Conservation (phyloP, 805 yeast species). For the Saturnispora diversa region DNA sequence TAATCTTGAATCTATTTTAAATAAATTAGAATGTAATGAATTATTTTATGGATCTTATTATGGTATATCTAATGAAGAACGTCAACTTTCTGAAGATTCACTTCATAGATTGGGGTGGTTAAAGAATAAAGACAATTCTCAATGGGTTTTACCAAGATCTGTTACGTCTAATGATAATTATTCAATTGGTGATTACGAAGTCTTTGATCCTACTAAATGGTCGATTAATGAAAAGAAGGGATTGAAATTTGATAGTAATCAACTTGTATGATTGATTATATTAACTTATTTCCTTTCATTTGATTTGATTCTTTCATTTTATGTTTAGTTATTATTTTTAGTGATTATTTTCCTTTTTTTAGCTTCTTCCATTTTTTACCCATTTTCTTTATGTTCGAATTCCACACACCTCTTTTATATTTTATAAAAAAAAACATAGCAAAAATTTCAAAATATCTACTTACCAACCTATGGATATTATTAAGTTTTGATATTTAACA, state of each 20-base stretch:
- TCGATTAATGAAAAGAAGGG: slow-evolving; percentile 34
- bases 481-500: not conserved
- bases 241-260: slow-evolving; percentile 29
- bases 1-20: slow-evolving; percentile 23
- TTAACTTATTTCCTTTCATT: not conserved
- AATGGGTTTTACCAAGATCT: slow-evolving; percentile 35
- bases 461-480: no score
- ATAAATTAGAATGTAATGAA: slow-evolving; percentile 29
- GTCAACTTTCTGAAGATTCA: slow-evolving; percentile 30
- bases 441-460: no score
- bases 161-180: slow-evolving; percentile 33
- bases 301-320: not conserved
- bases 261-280: slow-evolving; percentile 4
- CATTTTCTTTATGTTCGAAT: no score
- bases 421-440: no score
- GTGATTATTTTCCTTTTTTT: no score
- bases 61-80: slow-evolving; percentile 35
- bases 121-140: slow-evolving; percentile 15
- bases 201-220: slow-evolving; percentile 39
- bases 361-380: no score
- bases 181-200: slow-evolving; percentile 37
- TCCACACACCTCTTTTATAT: no score
- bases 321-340: no score
- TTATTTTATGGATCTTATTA: slow-evolving; percentile 39
- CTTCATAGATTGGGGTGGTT: slow-evolving; percentile 34